Conservation (phyloP, 371 early-diverging fungal genomes). For the Phascolomyces articulosus region DNA sequence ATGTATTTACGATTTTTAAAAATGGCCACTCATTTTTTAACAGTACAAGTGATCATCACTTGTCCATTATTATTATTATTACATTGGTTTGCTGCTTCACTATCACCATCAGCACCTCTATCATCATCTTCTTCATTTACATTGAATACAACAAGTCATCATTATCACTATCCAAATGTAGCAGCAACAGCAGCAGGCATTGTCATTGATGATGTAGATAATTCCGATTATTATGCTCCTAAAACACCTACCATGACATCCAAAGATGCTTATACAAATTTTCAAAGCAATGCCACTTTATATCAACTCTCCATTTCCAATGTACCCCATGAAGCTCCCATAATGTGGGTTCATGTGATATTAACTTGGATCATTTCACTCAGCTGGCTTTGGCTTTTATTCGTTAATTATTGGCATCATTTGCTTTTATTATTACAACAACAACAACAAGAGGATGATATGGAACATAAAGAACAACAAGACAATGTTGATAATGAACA, state of each 20-base stretch:
- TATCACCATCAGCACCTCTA: not conserved
- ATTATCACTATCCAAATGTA: not conserved
- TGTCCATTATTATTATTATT: slow-evolving; percentile 55
- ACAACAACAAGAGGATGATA: not conserved
- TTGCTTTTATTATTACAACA: slow-evolving; percentile 31
- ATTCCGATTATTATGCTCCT: too few relatives aligned
- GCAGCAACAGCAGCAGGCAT: slow-evolving; percentile 5
- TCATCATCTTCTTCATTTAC: not conserved
- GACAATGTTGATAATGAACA: not conserved
- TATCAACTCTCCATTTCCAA: slow-evolving; percentile 48
- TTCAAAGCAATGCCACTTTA: slow-evolving; percentile 42
- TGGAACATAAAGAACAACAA: too few relatives aligned
- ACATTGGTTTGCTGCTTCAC: slow-evolving; percentile 44
- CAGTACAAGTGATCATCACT: slow-evolving; percentile 44
- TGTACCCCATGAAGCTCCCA: slow-evolving; percentile 28
- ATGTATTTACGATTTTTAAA: slow-evolving; percentile 72
- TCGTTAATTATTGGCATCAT: slow-evolving; percentile 52
- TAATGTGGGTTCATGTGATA: slow-evolving; percentile 49
- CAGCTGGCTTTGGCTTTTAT: slow-evolving; percentile 52
- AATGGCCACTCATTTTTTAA: slow-evolving; percentile 63
- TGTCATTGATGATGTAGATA: too few relatives aligned
- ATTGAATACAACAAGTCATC: not conserved
- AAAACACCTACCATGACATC: not conserved
- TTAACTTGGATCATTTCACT: slow-evolving; percentile 38
- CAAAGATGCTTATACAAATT: slow-evolving; percentile 10